phyloP scores from a whole-genome alignment of 352 stramenopile species.

The Aphanomyces astaci region DNA sequence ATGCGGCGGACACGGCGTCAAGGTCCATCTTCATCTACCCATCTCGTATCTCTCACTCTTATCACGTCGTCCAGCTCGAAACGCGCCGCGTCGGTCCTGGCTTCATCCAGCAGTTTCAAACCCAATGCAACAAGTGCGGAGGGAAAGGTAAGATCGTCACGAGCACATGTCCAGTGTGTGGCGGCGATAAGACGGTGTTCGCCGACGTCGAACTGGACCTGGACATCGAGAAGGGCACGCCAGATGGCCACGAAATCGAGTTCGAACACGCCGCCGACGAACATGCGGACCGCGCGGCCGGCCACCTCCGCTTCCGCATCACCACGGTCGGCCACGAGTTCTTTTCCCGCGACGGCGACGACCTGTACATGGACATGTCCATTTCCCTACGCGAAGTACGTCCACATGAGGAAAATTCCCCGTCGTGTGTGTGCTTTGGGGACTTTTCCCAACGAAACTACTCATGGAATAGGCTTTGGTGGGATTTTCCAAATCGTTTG shows the following conservation, averaged over 20 bases:
- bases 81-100: slow-evolving; percentile 59
- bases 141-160: slow-evolving; percentile 90
- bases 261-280: slow-evolving; percentile 91
- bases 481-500: slow-evolving; percentile 88
- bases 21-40: slow-evolving; percentile 60
- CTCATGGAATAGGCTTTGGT: slow-evolving; percentile 88
- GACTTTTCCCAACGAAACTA: too few relatives aligned
- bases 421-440: too few relatives aligned
- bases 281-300: slow-evolving; percentile 80
- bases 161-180: slow-evolving; percentile 85
- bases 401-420: too few relatives aligned
- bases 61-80: slow-evolving; percentile 78
- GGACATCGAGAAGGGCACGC: slow-evolving; percentile 91
- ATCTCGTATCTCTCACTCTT: slow-evolving; percentile 44
- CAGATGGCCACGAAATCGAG: slow-evolving; percentile 88
- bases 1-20: slow-evolving; percentile 91
- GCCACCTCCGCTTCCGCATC: slow-evolving; percentile 90
- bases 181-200: slow-evolving; percentile 82
- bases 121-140: slow-evolving; percentile 83
- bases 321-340: slow-evolving; percentile 71
- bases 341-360: slow-evolving; percentile 90
- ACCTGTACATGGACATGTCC: slow-evolving; percentile 93
- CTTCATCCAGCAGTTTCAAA: slow-evolving; percentile 87
- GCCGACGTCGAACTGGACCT: slow-evolving; percentile 94
- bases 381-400: slow-evolving; percentile 88